Evolutionary conservation across 2,329 filamentous ascomycete genomes (phyloP).

Genomic region (Xylaria sp.): DNA sequence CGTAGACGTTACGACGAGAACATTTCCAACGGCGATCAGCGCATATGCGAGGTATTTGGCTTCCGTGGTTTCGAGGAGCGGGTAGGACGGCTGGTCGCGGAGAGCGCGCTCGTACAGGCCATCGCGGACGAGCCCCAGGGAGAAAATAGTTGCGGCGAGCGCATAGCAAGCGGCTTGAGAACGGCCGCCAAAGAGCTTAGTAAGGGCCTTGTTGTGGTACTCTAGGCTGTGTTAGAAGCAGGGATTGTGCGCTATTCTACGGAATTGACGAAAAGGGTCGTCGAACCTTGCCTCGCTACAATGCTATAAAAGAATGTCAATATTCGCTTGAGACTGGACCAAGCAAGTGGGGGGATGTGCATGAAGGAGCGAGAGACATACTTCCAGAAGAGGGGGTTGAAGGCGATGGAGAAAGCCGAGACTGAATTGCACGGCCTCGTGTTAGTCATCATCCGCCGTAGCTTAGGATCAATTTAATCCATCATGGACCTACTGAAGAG

Average conservation of each 20-base stretch:
- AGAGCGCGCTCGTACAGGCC: slow-evolving; percentile 87
- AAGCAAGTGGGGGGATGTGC: background rate
- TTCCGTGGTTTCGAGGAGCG: slow-evolving; percentile 71
- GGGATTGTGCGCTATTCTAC: slow-evolving; percentile 16
- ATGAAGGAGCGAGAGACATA: slow-evolving; percentile 62
- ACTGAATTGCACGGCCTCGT: slow-evolving; percentile 62
- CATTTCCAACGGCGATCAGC: slow-evolving; percentile 80
- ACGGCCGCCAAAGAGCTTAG: slow-evolving; percentile 84
- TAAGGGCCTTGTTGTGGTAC: slow-evolving; percentile 90
- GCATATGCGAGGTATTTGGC: slow-evolving; percentile 73
- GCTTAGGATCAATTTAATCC: background rate
- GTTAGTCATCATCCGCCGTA: slow-evolving; percentile 33
- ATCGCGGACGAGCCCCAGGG: slow-evolving; percentile 89
- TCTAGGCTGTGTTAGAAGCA: slow-evolving; percentile 64
- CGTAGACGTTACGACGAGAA: slow-evolving; percentile 88
- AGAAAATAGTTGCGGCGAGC: slow-evolving; percentile 90
- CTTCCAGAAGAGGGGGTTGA: slow-evolving; percentile 99
- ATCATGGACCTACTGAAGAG: slow-evolving; percentile 66
- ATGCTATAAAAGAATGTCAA: slow-evolving; percentile 64
- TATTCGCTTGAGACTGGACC: slow-evolving; percentile 3
- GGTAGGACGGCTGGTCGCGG: slow-evolving; percentile 77
- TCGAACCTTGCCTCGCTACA: slow-evolving; percentile 81
- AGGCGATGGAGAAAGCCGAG: slow-evolving; percentile 82
- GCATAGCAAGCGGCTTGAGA: slow-evolving; percentile 86
- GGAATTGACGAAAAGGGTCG: slow-evolving; percentile 36